Base-by-base conservation (phyloP, 169 alveolate species). In the Plasmodium berghei region DNA sequence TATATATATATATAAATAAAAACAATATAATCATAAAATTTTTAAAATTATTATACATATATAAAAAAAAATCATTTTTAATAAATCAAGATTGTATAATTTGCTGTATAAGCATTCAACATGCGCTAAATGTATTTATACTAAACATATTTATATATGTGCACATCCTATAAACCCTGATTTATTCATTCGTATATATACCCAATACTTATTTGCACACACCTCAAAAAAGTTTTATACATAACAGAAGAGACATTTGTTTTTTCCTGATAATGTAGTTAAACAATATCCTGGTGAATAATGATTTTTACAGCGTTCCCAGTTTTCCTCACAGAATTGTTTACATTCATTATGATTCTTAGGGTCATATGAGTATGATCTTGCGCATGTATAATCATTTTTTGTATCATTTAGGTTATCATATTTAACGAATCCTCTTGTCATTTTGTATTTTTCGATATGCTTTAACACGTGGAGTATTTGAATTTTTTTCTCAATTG, bases 271-370 rank as follows among this genome's bases (percentile, higher is more conserved):
- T 40, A 40, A 16, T 6, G 28, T 28, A 46, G 72, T n/a, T 10
- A 73, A 62, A 10, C 87, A 73, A 58, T 73, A 73, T 26, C 87
- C 87, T 18, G 87, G 87, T 10, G 72, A 58, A 64, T 34, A 18
- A 8, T 58, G 58, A 12, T 52, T 16, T 48, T 20, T 73, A 34
- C 87, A 73, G 0, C 18, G 34, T 14, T 58, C 10, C 87, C 87
- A 73, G n/a, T 73, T 59, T n/a, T 42, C 59, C 54, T 73, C 73
- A 58, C 87, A 73, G 48, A 73, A 58, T 9, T 40, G 24, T 14
- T 42, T 61, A 63, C 87, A 73, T 22, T 73, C 87, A 5, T 73
- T 72, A 12, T 12, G 0, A 1, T 5, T 73, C 10, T 73, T 58
- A 12, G 52, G 66, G 34, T 73, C 54, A n/a, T 58, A 56, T 22